These are phyloP conservation scores for Pascua guehoae DNA, from an alignment of 1,284 basidiomycete species.

Conservation along the genomic window DNA sequence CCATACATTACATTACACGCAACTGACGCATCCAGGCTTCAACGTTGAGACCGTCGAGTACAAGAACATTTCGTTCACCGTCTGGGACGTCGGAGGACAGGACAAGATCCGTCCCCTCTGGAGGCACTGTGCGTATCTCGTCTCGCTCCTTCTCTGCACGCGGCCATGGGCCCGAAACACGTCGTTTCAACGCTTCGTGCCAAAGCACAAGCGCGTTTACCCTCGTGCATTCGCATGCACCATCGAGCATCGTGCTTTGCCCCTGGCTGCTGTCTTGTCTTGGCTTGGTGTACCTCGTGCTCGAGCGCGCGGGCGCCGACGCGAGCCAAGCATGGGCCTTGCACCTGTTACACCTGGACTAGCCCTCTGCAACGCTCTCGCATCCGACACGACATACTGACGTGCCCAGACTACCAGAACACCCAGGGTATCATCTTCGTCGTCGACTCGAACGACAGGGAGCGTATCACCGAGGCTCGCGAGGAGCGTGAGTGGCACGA, in stretches of 20 bases:
- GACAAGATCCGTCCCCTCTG: constrained; percentile 98
- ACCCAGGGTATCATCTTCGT: constrained; percentile 99
- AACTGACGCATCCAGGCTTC: constrained; percentile 57
- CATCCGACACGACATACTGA: not conserved
- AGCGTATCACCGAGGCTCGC: constrained; percentile 97
- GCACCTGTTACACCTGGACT: too few species aligned
- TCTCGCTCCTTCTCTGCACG: not conserved
- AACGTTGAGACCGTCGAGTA: constrained; percentile 99
- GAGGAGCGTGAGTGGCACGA: constrained; percentile 66
- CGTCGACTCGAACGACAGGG: constrained; percentile 98
- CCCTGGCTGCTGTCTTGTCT: too few species aligned
- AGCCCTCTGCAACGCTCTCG: too few species aligned
- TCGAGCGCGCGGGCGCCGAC: too few species aligned
- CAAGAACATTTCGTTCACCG: constrained; percentile 99
- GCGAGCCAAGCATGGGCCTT: too few species aligned
- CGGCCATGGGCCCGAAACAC: too few species aligned
- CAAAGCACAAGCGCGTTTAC: too few species aligned
- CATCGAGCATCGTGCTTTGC: too few species aligned
- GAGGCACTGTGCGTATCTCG: constrained; percentile 60
- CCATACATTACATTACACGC: not conserved
- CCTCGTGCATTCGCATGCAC: too few species aligned
- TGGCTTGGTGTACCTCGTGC: too few species aligned
- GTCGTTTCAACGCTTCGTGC: too few species aligned
- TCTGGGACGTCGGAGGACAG: constrained; percentile 99
- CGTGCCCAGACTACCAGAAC: constrained; percentile 93